Base-by-base conservation (phyloP, 306 rosid genomes). In the Ormosia semicastrata region DNA sequence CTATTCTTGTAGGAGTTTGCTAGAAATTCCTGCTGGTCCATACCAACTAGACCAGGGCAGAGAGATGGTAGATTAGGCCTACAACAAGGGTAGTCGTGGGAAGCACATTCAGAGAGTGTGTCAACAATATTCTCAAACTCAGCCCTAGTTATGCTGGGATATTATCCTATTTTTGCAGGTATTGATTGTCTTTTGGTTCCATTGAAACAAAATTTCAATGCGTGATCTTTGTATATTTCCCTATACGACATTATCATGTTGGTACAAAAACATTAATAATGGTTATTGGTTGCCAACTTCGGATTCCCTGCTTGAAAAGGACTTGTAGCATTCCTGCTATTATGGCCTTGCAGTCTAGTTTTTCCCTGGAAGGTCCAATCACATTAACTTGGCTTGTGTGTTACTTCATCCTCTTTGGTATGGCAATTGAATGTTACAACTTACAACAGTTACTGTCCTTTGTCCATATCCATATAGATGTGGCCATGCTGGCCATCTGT, bases 301-400 rank as follows among this genome's bases (percentile, higher is more conserved):
- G 90, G 88, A 84, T 87, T 84, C 90, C 88, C 78, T 82, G 8
- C n/a, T 64, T 81, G 90, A 87, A 87, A 84, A 70, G 73, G 90
- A 87, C 90, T 74, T 54, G 80, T 3, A 74, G 73, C 68, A 66
- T 80, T 53, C 84, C 37, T 58, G 77, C 49, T 66, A 44, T 86
- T 60, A 68, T 79, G 76, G 70, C 76, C 59, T 43, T 72, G 43
- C 8, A 17, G 66, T 43, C 52, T 46, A 47, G 73, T 37, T 76
- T 83, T 80, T 59, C 75, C 56, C 44, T 66, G 13, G 7, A 50
- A 71, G 63, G 74, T 69, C 71, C 33, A 57, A 8, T 5, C 50
- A 72, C 81, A 83, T 65, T 87, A 15, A 83, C 66, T 71, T 80
- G 58, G 12, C 13, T 60, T 18, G 39, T 70, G 73, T 71, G 8